phyloP scores from a whole-genome alignment of 1,284 basidiomycete species.

The Cystobasidium pallidum region DNA sequence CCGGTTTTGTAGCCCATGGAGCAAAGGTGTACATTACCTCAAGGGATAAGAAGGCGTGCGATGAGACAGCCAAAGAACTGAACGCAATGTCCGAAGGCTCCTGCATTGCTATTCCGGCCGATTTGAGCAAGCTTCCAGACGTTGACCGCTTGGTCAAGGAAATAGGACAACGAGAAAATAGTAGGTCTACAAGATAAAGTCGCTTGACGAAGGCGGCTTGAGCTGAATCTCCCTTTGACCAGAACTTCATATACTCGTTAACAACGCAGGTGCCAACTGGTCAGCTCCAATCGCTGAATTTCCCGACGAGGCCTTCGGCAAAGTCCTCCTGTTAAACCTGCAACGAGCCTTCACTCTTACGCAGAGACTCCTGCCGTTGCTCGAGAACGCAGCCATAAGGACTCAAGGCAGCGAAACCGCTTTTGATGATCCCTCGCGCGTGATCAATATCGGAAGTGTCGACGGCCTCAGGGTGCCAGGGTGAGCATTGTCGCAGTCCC shows the following conservation, averaged over 20 bases:
- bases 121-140: conserved; percentile 66
- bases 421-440: conserved; percentile 51
- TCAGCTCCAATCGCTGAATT: conserved; percentile 59
- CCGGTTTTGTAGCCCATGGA: conserved; percentile 68
- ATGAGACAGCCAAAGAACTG: conserved; percentile 64
- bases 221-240: too few relatives aligned
- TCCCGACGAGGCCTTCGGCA: conserved; percentile 64
- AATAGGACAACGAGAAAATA: conserved; percentile 62
- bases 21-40: conserved; percentile 74
- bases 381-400: conserved; percentile 62
- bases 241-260: conserved; percentile 67
- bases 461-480: conserved; percentile 51
- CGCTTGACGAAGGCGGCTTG: background rate
- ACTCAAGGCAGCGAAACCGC: conserved; percentile 59
- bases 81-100: conserved; percentile 64
- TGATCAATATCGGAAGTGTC: conserved; percentile 53
- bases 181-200: conserved; percentile 48
- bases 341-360: conserved; percentile 72
- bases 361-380: conserved; percentile 67
- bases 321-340: conserved; percentile 68
- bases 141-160: conserved; percentile 64
- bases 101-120: conserved; percentile 66
- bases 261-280: conserved; percentile 72
- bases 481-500: too few relatives aligned
- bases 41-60: conserved; percentile 65